These are phyloP conservation scores for Hevea brasiliensis DNA, from an alignment of 345 rosid genomes.

Conservation along the genomic window DNA sequence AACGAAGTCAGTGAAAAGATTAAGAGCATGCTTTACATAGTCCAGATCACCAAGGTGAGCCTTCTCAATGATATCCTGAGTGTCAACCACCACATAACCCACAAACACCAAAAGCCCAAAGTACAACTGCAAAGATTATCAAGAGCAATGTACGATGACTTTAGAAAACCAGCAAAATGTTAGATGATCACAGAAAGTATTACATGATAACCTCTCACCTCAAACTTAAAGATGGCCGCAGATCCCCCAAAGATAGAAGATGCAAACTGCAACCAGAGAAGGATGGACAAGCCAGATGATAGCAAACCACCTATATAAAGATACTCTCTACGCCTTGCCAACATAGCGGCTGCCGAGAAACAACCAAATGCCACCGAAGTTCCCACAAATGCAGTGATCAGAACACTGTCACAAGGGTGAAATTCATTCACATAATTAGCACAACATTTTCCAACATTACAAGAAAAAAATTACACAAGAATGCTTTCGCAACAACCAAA, in stretches of 20 bases:
- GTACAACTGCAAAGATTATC: conserved; percentile 51
- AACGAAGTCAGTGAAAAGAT: conserved; percentile 79
- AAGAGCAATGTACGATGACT: background rate
- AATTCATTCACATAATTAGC: background rate
- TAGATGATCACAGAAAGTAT: background rate
- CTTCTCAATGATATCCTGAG: conserved; percentile 87
- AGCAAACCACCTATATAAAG: conserved; percentile 96
- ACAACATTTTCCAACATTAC: background rate
- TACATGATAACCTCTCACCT: conserved; percentile 42
- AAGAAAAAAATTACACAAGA: background rate
- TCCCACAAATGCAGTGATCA: conserved; percentile 88
- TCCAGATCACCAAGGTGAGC: conserved; percentile 87
- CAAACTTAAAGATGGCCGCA: conserved; percentile 71
- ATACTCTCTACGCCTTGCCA: conserved; percentile 92
- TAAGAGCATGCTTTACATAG: conserved; percentile 79
- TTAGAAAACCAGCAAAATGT: background rate
- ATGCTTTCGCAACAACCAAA: background rate
- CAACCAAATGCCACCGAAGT: conserved; percentile 86
- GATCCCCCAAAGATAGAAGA: conserved; percentile 89
- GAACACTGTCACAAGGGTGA: conserved; percentile 43
- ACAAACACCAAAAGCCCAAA: conserved; percentile 85
- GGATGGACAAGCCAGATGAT: conserved; percentile 79
- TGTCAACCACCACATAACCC: conserved; percentile 88
- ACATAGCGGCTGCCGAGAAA: conserved; percentile 91
- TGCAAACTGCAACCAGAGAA: conserved; percentile 91